These are phyloP conservation scores for Gorgonomyces haynaldii DNA, from an alignment of 192 early-diverging fungal species.

Conservation along the genomic window DNA sequence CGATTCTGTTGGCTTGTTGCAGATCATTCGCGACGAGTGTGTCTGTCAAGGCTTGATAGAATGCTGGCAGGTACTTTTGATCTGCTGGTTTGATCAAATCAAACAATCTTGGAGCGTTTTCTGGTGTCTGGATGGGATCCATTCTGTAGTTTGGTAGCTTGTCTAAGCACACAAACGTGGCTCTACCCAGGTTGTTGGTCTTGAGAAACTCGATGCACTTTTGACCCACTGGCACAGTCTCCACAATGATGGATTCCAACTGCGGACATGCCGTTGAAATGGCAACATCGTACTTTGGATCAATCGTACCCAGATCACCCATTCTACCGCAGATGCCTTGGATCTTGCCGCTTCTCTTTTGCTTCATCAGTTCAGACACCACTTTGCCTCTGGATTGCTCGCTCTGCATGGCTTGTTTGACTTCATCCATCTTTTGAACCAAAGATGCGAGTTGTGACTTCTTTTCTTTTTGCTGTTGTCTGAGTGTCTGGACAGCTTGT, in stretches of 20 bases:
- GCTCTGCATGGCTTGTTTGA: slow-evolving; percentile 13
- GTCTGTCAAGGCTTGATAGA: slow-evolving; percentile 75
- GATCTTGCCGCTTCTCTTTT: slow-evolving; percentile 23
- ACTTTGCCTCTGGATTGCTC: slow-evolving; percentile 18
- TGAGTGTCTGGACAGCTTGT: slow-evolving; percentile 1
- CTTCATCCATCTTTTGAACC: slow-evolving; percentile 17
- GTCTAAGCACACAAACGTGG: slow-evolving; percentile 69
- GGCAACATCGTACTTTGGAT: slow-evolving; percentile 88
- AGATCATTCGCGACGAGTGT: slow-evolving; percentile 80
- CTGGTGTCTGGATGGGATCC: slow-evolving; percentile 46
- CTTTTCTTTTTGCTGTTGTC: slow-evolving; percentile 16
- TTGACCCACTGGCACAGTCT: slow-evolving; percentile 74
- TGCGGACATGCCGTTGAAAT: slow-evolving; percentile 78
- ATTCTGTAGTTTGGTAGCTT: slow-evolving; percentile 46
- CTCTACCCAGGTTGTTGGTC: slow-evolving; percentile 74
- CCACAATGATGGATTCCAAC: slow-evolving; percentile 85
- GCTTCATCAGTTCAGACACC: slow-evolving; percentile 19
- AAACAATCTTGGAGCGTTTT: slow-evolving; percentile 75
- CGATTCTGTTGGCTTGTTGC: slow-evolving; percentile 75
- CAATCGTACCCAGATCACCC: slow-evolving; percentile 92
- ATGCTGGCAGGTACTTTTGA: slow-evolving; percentile 60
- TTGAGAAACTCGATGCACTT: slow-evolving; percentile 82
- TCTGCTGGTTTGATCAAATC: slow-evolving; percentile 77
- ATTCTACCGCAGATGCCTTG: slow-evolving; percentile 55
- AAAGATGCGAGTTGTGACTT: not conserved